phyloP scores from a whole-genome alignment of 164 flowering plant species.

The Buxus sempervirens region DNA sequence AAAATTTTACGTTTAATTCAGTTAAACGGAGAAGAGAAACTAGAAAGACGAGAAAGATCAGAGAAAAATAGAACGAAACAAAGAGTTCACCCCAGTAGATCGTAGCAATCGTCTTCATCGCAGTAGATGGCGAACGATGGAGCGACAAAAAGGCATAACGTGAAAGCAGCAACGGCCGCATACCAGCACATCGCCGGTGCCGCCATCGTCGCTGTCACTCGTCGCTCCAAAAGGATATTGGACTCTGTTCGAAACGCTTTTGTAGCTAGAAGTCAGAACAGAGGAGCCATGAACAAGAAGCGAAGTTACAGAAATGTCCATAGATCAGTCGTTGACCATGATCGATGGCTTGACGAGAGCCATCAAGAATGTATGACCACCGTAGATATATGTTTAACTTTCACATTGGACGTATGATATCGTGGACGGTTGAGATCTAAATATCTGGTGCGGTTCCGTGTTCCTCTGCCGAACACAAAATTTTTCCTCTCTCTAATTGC shows the following conservation, averaged over 20 bases:
- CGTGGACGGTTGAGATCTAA: too few species aligned
- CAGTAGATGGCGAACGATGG: slow-evolving; percentile 78
- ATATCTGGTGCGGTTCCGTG: too few species aligned
- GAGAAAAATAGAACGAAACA: not conserved
- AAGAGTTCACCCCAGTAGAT: slow-evolving; percentile 68
- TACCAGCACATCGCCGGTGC: slow-evolving; percentile 42
- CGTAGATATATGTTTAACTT: too few species aligned
- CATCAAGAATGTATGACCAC: too few species aligned
- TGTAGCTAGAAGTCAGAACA: not conserved
- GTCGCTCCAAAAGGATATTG: not conserved
- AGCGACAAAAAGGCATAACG: slow-evolving; percentile 35
- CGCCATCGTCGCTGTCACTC: slow-evolving; percentile 21
- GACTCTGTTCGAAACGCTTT: not conserved
- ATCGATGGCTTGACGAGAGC: too few species aligned
- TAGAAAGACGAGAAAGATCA: slow-evolving; percentile 2
- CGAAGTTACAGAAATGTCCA: not conserved
- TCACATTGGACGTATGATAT: too few species aligned
- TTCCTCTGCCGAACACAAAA: too few species aligned
- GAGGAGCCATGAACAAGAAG: too few species aligned
- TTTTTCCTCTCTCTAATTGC: too few species aligned
- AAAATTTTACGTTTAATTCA: not conserved
- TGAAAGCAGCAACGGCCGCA: slow-evolving; percentile 30
- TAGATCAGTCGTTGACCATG: too few species aligned
- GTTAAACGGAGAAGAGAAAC: not conserved
- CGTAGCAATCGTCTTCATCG: slow-evolving; percentile 95